Percentiles rank a stretch among this genome's conserved stretches.
Conservation (phyloP, 768 basidiomycete species). For the Russula foetens region DNA sequence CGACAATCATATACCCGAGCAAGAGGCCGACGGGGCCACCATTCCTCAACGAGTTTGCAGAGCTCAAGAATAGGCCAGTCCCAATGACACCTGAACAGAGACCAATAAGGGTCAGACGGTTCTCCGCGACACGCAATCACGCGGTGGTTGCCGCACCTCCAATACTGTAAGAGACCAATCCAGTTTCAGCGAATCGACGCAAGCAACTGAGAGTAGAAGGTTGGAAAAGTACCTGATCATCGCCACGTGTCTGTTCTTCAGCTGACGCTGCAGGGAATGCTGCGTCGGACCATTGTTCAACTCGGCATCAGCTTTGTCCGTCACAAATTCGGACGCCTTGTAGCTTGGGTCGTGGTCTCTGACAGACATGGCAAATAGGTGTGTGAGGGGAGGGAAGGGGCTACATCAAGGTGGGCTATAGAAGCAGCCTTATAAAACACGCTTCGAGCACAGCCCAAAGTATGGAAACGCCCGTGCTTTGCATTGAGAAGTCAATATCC, state of each 20-base stretch:
- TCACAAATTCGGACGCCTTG: not conserved
- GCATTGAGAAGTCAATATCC: too few species aligned
- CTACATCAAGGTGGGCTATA: not conserved
- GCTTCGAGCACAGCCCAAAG: not conserved
- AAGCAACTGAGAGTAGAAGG: not conserved
- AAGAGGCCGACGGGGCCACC: conserved; percentile 73
- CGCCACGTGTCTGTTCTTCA: conserved; percentile 62
- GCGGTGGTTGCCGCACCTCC: conserved; percentile 24
- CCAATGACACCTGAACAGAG: conserved; percentile 33
- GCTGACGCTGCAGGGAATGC: conserved; percentile 23
- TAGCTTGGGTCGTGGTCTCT: not conserved
- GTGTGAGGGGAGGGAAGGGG: not conserved
- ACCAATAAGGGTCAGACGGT: not conserved
- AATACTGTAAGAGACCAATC: conserved; percentile 22
- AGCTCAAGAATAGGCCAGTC: conserved; percentile 33
- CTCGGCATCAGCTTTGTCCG: not conserved
- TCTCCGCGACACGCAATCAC: not conserved
- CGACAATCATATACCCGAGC: conserved; percentile 60
- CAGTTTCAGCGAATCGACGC: not conserved
- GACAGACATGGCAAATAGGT: not conserved
- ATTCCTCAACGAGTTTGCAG: conserved; percentile 37
- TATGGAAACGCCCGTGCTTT: too few species aligned
- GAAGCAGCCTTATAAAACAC: not conserved
- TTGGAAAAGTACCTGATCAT: conserved; percentile 56
- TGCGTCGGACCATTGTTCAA: not conserved